Evolutionary conservation across 1,284 basidiomycete genomes (phyloP), one percentile per base, ranked within the genome.

Genomic region (Trichosporon faecale): DNA sequence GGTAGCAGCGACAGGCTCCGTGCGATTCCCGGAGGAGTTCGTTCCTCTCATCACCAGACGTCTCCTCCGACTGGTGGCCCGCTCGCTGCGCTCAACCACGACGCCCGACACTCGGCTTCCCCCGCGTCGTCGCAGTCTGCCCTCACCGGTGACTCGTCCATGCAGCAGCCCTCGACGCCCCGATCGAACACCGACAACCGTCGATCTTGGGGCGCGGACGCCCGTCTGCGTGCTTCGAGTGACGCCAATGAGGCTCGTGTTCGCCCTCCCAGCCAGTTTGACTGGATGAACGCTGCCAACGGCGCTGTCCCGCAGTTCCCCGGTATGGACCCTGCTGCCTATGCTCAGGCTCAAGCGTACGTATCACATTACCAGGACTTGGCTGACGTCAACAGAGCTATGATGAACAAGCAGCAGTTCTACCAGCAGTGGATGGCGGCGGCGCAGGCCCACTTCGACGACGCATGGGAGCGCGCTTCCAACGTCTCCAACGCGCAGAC

Each of bases 391-490:
- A 7, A 31, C 68, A 68, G 68, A 31, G 69, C 69, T 8, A 72
- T 74, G 69, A 71, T 73, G 69, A 77, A 78, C 76, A 81, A 81
- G 66, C 78, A 80, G 60, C 78, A 79, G 31, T 78, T 76, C 73
- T 79, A 82, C 68, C 76, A 75, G 37, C 78, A 80, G 66, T 80
- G 75, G 72, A 79, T 81, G 75, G 78, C 78, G 12, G 79, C 79
- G 1, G 81, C 81, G 0, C 75, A 74, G 46, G 76, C 76, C 3
- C 76, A 79, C 40, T 81, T 78, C 21, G 81, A 82, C 68, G 80
- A 82, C 61, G 75, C 78, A 68, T 82, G 81, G 81, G 81, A 82
- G 73, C 74, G 79, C 11, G 76, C 76, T 8, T 78, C 76, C 5
- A 70, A 68, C n/a, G 74, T 77, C 1, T 77, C 76, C 29, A 70